Evolutionary conservation across 176 grass and related monocot species (phyloP).

Genomic region (Triticum aestivum): IWGSC_CS_RefSeq_v2.1 NC_057796.1:243266661-243267160

Average conservation of each 20-base stretch:
- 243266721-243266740: slow-evolving; percentile 25
- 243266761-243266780: slow-evolving; percentile 70
- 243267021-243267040: not conserved
- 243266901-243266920: not conserved
- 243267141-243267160: too few relatives aligned
- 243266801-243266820: slow-evolving; percentile 56
- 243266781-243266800: slow-evolving; percentile 86
- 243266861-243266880: not conserved
- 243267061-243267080: not conserved
- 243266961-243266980: not conserved
- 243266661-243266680: slow-evolving; percentile 57
- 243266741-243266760: slow-evolving; percentile 29
- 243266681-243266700: slow-evolving; percentile 44
- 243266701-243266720: slow-evolving; percentile 72
- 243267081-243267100: too few relatives aligned
- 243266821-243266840: slow-evolving; percentile 23
- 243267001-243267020: slow-evolving; percentile 29
- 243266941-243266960: slow-evolving; percentile 15
- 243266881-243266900: not conserved
- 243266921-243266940: slow-evolving; percentile 5
- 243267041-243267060: not conserved
- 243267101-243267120: too few relatives aligned
- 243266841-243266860: slow-evolving; percentile 14
- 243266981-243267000: slow-evolving; percentile 21
- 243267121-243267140: too few relatives aligned